Conservation (phyloP, 371 early-diverging fungal genomes). For the Capillidium rhysosporum region DNA sequence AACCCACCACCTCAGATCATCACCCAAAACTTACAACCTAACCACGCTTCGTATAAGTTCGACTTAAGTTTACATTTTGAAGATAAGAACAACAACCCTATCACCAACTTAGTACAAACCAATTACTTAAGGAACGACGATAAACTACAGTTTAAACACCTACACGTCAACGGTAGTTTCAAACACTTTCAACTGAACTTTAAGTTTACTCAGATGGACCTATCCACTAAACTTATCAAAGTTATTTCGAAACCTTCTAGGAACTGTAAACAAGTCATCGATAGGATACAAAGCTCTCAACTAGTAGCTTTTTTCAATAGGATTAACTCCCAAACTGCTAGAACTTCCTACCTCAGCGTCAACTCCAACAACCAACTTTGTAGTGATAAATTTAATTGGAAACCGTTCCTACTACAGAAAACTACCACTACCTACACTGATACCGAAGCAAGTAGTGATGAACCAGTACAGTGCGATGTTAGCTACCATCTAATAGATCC, state of each 20-base stretch:
- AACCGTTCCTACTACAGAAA: no score
- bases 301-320: conserved; percentile 18
- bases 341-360: conserved; percentile 56
- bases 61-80: background rate
- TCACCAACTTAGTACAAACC: background rate
- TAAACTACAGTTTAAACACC: background rate
- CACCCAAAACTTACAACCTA: background rate
- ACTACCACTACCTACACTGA: no score
- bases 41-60: background rate
- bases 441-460: no score
- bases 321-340: conserved; percentile 53
- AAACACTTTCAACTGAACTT: conserved; percentile 3
- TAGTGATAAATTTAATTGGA: conserved; percentile 15
- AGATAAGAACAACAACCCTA: background rate
- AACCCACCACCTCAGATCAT: conserved; percentile 48
- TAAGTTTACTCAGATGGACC: conserved; percentile 32
- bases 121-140: background rate
- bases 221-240: conserved; percentile 34
- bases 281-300: conserved; percentile 43
- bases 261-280: conserved; percentile 59
- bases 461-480: no score
- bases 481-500: no score
- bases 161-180: background rate
- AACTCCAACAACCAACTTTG: conserved; percentile 16
- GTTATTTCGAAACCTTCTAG: conserved; percentile 76